Evolutionary conservation across 2,329 filamentous ascomycete genomes (phyloP), one percentile per base, ranked within the genome.

Genomic region (Penicillium sclerotigenum): DNA sequence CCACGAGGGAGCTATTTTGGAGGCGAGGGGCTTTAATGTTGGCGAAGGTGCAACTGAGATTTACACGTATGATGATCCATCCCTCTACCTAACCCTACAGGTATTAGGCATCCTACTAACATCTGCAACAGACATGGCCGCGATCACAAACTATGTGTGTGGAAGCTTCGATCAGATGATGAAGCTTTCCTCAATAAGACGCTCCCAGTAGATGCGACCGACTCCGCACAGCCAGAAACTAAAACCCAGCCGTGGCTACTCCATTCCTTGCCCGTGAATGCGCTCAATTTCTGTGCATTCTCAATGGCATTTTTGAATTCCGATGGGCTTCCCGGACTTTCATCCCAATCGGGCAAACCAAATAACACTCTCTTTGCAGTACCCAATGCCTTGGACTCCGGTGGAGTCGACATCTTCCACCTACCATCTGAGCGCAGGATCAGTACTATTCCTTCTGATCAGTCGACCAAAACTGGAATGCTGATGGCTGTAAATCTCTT

Each of bases 221-320:
- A 71, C 28, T 75, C 72, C 43, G 72, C 55, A 28, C 36, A 60
- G 33, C 24, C 81, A 77, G 60, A 70, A 29, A 83, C 81, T 18
- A 81, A 87, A 24, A 59, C 50, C 16, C 68, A 73, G 65, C 94
- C 94, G 29, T 96, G 90, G 91, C 77, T 97, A n/a, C 73, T 96
- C 22, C 84, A 96, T 73, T 83, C 89, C 4, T 77, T 99, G 5
- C 81, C 89, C 5, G 91, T 97, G 41, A 97, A 97, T 68, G 91
- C 93, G 1, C 83, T 97, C 77, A 99, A 97, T 70, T 99, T 97
- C 71, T 99, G 94, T 87, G 87, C 68, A 57, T 78, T 57, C 69
- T 74, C 60, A 7, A 69, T 68, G 41, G 57, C 58, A 8, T 65
- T 72, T 7, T 60, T 71, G 18, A 59, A 61, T 20, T 52, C 57